Evolutionary conservation across 148 eudicot species (phyloP).

Genomic region (Drosera capensis): DNA sequence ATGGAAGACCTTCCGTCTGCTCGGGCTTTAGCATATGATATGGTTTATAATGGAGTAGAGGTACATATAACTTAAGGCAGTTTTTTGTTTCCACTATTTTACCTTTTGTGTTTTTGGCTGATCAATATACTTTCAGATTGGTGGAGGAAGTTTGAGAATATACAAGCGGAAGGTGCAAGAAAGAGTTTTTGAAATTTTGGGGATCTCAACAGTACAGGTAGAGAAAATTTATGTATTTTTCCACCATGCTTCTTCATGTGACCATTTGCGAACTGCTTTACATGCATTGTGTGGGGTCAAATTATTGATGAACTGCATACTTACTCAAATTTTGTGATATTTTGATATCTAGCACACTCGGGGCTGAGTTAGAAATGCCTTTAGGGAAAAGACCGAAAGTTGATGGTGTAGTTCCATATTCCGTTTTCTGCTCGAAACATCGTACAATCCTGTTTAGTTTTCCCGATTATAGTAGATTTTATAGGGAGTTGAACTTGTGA

Average conservation of each 20-base stretch:
- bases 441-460: no score
- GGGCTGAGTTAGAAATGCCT: no score
- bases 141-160: constrained; percentile 96
- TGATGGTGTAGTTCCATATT: no score
- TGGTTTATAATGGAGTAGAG: constrained; percentile 99
- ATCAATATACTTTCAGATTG: constrained; percentile 35
- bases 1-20: constrained; percentile 78
- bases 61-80: constrained; percentile 18
- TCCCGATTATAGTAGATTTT: no score
- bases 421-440: no score
- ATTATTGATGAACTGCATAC: no score
- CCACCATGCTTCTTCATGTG: background rate
- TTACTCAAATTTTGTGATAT: no score
- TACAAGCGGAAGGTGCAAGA: constrained; percentile 84
- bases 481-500: no score
- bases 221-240: background rate
- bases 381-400: no score
- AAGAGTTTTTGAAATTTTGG: constrained; percentile 65
- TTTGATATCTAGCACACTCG: no score
- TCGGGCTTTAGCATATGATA: constrained; percentile 98
- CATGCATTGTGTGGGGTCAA: no score
- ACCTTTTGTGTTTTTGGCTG: background rate
- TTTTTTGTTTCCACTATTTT: background rate
- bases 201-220: constrained; percentile 79
- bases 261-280: background rate